Evolutionary conservation across 2,329 filamentous ascomycete species (phyloP).

Genomic region (Colletotrichum melonis): DNA sequence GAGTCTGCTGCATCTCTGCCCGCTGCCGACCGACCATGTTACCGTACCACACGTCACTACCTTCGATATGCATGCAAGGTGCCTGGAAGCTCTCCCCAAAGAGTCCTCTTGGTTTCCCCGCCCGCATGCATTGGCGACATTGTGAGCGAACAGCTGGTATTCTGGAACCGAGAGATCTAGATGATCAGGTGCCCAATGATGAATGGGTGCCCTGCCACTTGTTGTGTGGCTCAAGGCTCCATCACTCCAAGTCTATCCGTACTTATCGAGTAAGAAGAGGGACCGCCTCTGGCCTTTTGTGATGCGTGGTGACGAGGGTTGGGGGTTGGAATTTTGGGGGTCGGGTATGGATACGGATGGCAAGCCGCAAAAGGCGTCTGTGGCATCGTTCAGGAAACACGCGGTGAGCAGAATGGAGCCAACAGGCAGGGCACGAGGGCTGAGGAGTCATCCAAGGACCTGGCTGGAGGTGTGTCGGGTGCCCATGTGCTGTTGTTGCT

Average conservation of each 20-base stretch:
- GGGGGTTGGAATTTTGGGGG: neutral
- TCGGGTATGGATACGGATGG: no score
- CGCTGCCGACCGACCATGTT: slow-evolving; percentile 10
- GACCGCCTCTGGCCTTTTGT: neutral
- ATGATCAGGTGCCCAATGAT: slow-evolving; percentile 24
- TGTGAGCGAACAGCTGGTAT: slow-evolving; percentile 25
- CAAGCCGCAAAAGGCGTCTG: no score
- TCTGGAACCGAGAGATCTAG: neutral
- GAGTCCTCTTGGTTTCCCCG: slow-evolving; percentile 11
- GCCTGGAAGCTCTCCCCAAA: neutral
- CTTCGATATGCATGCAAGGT: slow-evolving; percentile 10
- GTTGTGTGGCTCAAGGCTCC: neutral
- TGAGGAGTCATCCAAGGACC: neutral
- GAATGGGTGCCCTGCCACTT: slow-evolving; percentile 14
- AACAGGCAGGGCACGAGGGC: neutral
- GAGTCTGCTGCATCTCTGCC: slow-evolving; percentile 21
- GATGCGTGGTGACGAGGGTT: slow-evolving; percentile 34
- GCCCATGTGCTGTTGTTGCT: neutral
- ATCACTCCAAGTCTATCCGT: no score
- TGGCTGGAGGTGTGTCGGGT: neutral
- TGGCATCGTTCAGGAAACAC: slow-evolving; percentile 14
- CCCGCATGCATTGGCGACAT: slow-evolving; percentile 28
- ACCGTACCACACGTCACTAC: slow-evolving; percentile 1
- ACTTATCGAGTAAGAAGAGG: no score
- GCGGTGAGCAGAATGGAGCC: slow-evolving; percentile 31